Percentiles rank a stretch among this genome's conserved stretches.
Evolutionary conservation across 1,284 basidiomycete species (phyloP).

Genomic region (Pyrrhoderma noxium): DNA sequence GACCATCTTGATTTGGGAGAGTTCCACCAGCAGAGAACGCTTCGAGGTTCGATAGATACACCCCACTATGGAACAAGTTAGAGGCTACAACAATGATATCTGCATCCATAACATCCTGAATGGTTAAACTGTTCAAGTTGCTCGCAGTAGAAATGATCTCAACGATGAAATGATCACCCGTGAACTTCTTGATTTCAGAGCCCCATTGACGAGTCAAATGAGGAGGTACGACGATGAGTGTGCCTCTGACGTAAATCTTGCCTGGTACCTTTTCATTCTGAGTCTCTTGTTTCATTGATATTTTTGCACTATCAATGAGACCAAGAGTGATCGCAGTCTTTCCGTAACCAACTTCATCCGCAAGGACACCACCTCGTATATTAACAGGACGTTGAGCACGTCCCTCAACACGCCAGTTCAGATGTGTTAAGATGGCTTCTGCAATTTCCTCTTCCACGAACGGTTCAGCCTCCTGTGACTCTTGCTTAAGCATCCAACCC

Average conservation of each 20-base stretch:
- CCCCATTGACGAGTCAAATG: conserved; percentile 90
- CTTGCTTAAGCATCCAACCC: conserved; percentile 88
- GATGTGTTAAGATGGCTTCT: conserved; percentile 76
- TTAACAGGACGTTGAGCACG: conserved; percentile 73
- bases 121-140: conserved; percentile 69
- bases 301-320: conserved; percentile 66
- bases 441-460: conserved; percentile 94
- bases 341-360: conserved; percentile 94
- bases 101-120: conserved; percentile 72
- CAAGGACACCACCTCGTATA: conserved; percentile 86
- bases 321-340: conserved; percentile 95
- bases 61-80: conserved; percentile 72
- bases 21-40: conserved; percentile 59
- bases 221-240: conserved; percentile 82
- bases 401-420: conserved; percentile 92
- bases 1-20: conserved; percentile 64
- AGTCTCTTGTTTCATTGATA: conserved; percentile 52
- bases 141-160: conserved; percentile 65
- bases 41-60: conserved; percentile 73
- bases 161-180: conserved; percentile 56
- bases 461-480: conserved; percentile 54
- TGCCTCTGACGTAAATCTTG: conserved; percentile 71
- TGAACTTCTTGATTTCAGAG: conserved; percentile 81
- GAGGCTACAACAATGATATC: conserved; percentile 87
- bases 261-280: conserved; percentile 44